Conservation (phyloP, 257 asterid species). For the Solanum dulcamara region DNA sequence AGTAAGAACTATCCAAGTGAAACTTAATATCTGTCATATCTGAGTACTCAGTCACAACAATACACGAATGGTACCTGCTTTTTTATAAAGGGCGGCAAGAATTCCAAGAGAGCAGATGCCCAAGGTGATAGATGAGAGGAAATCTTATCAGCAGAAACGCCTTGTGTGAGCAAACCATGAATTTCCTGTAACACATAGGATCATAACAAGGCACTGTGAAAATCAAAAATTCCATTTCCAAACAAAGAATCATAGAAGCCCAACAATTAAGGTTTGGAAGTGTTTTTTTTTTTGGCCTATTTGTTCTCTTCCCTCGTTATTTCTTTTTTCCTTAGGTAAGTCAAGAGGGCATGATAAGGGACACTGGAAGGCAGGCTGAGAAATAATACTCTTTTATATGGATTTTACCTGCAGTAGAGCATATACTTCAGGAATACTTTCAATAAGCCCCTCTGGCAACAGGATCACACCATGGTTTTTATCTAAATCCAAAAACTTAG, state of each 20-base stretch:
- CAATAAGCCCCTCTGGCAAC: slow-evolving; percentile 95
- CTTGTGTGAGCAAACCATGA: slow-evolving; percentile 73
- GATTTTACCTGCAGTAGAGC: slow-evolving; percentile 73
- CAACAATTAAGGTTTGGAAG: background rate
- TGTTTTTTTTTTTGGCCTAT: background rate
- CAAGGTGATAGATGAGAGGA: slow-evolving; percentile 90
- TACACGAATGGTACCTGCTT: slow-evolving; percentile 44
- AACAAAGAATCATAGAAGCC: background rate
- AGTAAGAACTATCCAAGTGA: slow-evolving; percentile 8
- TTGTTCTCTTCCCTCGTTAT: background rate
- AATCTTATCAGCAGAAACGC: slow-evolving; percentile 68
- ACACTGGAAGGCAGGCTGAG: background rate
- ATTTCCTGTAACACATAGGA: slow-evolving; percentile 52
- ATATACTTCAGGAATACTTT: slow-evolving; percentile 92
- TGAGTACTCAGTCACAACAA: background rate
- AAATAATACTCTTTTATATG: background rate
- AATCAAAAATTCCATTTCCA: background rate
- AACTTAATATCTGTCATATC: background rate
- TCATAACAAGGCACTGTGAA: background rate
- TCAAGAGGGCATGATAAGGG: background rate
- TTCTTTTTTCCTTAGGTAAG: background rate
- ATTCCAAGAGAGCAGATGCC: slow-evolving; percentile 92
- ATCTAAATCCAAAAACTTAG: slow-evolving; percentile 31
- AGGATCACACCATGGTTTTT: slow-evolving; percentile 91
- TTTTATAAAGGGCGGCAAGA: slow-evolving; percentile 76